Conservation (phyloP, 345 rosid genomes). For the Bruguiera sexangula region DNA sequence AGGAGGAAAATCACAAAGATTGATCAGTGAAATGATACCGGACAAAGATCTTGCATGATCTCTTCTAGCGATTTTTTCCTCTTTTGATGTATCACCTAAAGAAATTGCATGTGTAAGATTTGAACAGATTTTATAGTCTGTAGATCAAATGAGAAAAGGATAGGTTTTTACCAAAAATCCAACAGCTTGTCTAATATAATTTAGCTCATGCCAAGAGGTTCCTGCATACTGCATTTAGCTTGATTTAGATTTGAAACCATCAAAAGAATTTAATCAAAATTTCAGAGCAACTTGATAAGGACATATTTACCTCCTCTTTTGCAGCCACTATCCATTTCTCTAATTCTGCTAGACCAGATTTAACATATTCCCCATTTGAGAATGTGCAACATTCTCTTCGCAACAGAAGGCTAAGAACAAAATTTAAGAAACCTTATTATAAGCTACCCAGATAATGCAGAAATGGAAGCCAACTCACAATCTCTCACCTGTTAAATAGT, state of each 20-base stretch:
- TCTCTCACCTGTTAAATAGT: slow-evolving; percentile 84
- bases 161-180: slow-evolving; percentile 74
- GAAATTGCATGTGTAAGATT: slow-evolving; percentile 19
- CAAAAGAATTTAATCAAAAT: slow-evolving; percentile 13
- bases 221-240: slow-evolving; percentile 70
- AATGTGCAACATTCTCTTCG: slow-evolving; percentile 98
- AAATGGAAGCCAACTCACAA: slow-evolving; percentile 3
- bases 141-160: slow-evolving; percentile 11
- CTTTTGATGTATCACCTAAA: slow-evolving; percentile 96
- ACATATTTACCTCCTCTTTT: slow-evolving; percentile 68
- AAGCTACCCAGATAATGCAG: slow-evolving; percentile 5
- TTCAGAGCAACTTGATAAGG: slow-evolving; percentile 6
- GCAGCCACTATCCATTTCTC: slow-evolving; percentile 91
- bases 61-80: slow-evolving; percentile 86
- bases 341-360: slow-evolving; percentile 88
- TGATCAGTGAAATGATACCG: slow-evolving; percentile 43
- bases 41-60: slow-evolving; percentile 89
- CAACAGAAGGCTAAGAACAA: slow-evolving; percentile 67
- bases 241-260: slow-evolving; percentile 20
- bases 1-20: slow-evolving; percentile 2
- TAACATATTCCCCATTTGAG: slow-evolving; percentile 96
- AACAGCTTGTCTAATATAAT: slow-evolving; percentile 96
- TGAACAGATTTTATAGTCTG: not conserved
- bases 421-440: slow-evolving; percentile 12
- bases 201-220: slow-evolving; percentile 97